Conservation (phyloP, 2,329 filamentous ascomycete species). For the Botrytis pseudocinerea region DNA sequence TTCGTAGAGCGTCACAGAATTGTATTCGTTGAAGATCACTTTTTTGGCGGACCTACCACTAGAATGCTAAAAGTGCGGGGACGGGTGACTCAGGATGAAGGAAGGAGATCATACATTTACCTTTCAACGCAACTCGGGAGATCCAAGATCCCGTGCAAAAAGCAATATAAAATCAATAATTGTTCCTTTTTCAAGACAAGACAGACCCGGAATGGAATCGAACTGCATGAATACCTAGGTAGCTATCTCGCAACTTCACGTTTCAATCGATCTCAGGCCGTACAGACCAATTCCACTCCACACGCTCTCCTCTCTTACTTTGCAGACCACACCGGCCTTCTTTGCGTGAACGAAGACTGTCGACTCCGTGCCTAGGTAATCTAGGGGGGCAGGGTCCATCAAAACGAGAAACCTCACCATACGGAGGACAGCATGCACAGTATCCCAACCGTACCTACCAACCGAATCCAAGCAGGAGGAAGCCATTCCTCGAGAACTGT, state of each 20-base stretch:
- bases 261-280: background rate
- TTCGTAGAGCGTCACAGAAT: background rate
- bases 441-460: background rate
- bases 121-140: background rate
- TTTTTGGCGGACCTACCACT: background rate
- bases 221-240: background rate
- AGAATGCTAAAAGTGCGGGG: background rate
- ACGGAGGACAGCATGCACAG: background rate
- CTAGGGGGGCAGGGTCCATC: background rate
- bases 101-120: background rate
- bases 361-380: background rate
- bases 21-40: background rate
- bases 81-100: constrained; percentile 2
- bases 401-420: background rate
- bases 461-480: background rate
- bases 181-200: background rate
- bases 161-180: background rate
- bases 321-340: background rate
- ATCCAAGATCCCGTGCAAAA: background rate
- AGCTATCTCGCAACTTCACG: background rate
- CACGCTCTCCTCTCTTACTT: background rate
- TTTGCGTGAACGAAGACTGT: background rate
- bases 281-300: background rate
- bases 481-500: background rate
- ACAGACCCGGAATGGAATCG: too few relatives aligned